Evolutionary conservation across 805 yeast genomes (phyloP), one percentile per base, ranked within the genome.

Genomic region (Wickerhamiella sergipiensis): DNA sequence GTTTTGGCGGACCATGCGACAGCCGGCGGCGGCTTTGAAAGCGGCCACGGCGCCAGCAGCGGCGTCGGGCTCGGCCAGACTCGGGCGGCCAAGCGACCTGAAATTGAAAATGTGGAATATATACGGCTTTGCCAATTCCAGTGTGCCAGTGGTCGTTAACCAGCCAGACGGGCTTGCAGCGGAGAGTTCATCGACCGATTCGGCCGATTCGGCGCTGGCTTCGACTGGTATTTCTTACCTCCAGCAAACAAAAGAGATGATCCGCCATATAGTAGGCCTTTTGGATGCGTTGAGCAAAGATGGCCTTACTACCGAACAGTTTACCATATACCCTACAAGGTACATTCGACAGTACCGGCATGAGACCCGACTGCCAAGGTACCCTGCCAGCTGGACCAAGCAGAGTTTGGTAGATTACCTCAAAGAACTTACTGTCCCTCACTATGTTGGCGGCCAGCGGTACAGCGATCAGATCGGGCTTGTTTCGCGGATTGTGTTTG

Each of bases 371-470:
- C 36, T 49, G 17, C 51, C 51, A 7, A 22, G 23, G 33, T 36
- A 24, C 26, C 51, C 51, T 8, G 44, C 13, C 8, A 10, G 13
- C 21, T 23, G 45, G 47, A 42, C 24, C 19, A 38, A 21, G 4
- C 26, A 15, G n/a, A 29, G 19, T 18, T 29, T 49, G 17, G 26
- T 15, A 8, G 15, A 19, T 6, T 36, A 43, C 24, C n/a, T 49
- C 26, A 6, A n/a, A 13, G 40, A 29, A 9, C 43, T 56, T 15
- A 46, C 56, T 2, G 23, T 23, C 10, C 44, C 38, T 39, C 47
- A 51, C 29, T 53, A 50, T 38, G 15, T 31, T 6, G 45, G 22
- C 36, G 13, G 13, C 26, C 23, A 36, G 3, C 48, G 43, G 3
- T 19, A 17, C 17, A 50, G 15, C 13, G 19, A 51, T 48, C 26